Evolutionary conservation across 805 yeast genomes (phyloP).

Genomic region (Myxozyma neotropica): DNA sequence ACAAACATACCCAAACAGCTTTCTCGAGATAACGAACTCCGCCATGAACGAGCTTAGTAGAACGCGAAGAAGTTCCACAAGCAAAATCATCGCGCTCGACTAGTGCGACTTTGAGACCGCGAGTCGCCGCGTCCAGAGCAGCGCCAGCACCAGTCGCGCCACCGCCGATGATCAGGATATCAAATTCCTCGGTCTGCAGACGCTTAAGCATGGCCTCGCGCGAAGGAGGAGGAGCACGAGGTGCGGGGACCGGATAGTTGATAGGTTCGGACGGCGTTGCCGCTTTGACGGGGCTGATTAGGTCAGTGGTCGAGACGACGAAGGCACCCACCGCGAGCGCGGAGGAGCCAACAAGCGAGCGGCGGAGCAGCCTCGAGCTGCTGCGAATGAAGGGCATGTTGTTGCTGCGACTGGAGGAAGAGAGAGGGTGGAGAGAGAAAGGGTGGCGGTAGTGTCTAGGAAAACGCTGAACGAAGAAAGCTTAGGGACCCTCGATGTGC

Average conservation of each 20-base stretch:
- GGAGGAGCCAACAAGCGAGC: constrained; percentile 2
- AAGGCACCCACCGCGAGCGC: constrained; percentile 13
- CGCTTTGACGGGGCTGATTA: constrained; percentile 3
- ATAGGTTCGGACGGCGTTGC: not conserved
- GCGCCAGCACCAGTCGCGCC: constrained; percentile 96
- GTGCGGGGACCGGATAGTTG: constrained; percentile 15
- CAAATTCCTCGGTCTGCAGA: constrained; percentile 50
- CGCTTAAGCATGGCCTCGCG: constrained; percentile 28
- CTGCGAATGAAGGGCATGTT: constrained; percentile 5
- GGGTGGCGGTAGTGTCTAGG: too few species aligned
- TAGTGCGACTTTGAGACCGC: constrained; percentile 87
- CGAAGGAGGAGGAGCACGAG: constrained; percentile 27
- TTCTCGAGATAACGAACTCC: constrained; percentile 95
- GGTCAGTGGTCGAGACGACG: constrained; percentile 8
- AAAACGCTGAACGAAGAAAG: too few species aligned
- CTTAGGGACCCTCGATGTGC: too few species aligned
- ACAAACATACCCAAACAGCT: constrained; percentile 65
- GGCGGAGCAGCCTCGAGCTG: not conserved
- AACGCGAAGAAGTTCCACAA: constrained; percentile 87
- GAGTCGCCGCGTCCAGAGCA: constrained; percentile 85
- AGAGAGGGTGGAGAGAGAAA: not conserved
- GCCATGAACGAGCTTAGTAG: constrained; percentile 96
- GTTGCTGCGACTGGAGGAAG: too few species aligned
- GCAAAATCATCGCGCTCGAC: constrained; percentile 90
- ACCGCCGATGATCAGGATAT: constrained; percentile 88